phyloP scores from a whole-genome alignment of 495 filamentous ascomycete species.

The Penicillium macrosclerotiorum region DNA sequence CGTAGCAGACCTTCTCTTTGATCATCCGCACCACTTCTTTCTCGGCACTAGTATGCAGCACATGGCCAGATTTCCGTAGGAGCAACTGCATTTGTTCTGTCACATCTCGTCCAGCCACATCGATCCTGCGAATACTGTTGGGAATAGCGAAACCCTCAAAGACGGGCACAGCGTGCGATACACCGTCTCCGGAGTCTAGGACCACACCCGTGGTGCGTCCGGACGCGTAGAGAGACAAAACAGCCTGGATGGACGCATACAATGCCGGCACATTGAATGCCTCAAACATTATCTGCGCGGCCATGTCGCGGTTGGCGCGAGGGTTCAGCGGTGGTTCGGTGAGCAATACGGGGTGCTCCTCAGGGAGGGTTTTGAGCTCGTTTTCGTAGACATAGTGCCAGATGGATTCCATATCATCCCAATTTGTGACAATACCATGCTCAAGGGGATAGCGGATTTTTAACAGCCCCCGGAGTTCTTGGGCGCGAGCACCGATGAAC shows the following conservation, averaged over 20 bases:
- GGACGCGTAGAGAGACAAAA: conserved; percentile 93
- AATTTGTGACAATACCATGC: conserved; percentile 98
- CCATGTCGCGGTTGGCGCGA: conserved; percentile 90
- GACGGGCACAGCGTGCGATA: conserved; percentile 95
- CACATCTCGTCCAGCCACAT: conserved; percentile 97
- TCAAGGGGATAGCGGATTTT: conserved; percentile 96
- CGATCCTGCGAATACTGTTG: conserved; percentile 88
- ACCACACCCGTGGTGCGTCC: conserved; percentile 96
- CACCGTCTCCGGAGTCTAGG: conserved; percentile 91
- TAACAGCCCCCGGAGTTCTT: conserved; percentile 87
- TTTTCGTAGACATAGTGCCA: conserved; percentile 86
- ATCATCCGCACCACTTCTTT: conserved; percentile 96
- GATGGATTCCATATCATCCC: conserved; percentile 99
- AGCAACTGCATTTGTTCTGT: conserved; percentile 93
- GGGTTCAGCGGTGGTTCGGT: conserved; percentile 98
- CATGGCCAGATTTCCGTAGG: conserved; percentile 86
- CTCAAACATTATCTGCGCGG: conserved; percentile 97
- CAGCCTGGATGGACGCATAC: conserved; percentile 95
- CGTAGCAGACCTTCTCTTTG: conserved; percentile 91
- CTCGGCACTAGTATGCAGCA: conserved; percentile 97
- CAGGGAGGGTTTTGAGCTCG: conserved; percentile 89
- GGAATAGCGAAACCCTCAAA: conserved; percentile 98
- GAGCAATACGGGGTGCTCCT: conserved; percentile 97
- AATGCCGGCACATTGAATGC: conserved; percentile 97
- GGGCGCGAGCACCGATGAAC: conserved; percentile 91